phyloP scores from a whole-genome alignment of 163 green algal genomes.

The Smithsoniella earleae region DNA sequence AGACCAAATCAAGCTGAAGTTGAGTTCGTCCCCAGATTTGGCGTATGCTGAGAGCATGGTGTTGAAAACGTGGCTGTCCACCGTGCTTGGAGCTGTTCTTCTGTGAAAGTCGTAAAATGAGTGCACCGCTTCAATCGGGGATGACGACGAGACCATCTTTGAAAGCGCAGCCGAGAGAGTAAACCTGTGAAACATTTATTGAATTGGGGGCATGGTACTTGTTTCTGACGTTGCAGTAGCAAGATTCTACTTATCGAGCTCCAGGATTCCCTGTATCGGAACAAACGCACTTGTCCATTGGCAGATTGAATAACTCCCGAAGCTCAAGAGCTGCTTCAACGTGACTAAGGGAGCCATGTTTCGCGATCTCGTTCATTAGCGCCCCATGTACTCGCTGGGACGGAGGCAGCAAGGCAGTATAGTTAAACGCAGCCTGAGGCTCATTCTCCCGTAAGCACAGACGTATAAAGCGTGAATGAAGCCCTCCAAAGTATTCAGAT shows the following conservation, averaged over 20 bases:
- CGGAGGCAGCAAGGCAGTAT: neutral
- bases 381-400: conserved; percentile 5
- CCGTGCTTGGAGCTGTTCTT: neutral
- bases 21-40: neutral
- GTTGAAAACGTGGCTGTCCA: conserved; percentile 28
- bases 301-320: neutral
- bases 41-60: conserved; percentile 14
- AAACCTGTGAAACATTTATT: conserved; percentile 10
- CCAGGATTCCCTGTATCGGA: too few relatives aligned
- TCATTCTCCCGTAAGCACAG: neutral
- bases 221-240: too few relatives aligned
- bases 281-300: conserved; percentile 27
- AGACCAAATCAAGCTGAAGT: neutral
- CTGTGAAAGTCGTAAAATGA: neutral
- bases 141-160: neutral
- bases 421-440: conserved; percentile 19
- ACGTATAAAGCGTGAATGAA: neutral
- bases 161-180: conserved; percentile 13
- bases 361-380: conserved; percentile 25
- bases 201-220: too few relatives aligned
- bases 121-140: neutral
- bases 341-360: neutral
- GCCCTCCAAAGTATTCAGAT: neutral
- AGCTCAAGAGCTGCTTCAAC: conserved; percentile 13
- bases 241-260: too few relatives aligned